Evolutionary conservation across 345 rosid genomes (phyloP).

Genomic region (Luvunga scandens): DNA sequence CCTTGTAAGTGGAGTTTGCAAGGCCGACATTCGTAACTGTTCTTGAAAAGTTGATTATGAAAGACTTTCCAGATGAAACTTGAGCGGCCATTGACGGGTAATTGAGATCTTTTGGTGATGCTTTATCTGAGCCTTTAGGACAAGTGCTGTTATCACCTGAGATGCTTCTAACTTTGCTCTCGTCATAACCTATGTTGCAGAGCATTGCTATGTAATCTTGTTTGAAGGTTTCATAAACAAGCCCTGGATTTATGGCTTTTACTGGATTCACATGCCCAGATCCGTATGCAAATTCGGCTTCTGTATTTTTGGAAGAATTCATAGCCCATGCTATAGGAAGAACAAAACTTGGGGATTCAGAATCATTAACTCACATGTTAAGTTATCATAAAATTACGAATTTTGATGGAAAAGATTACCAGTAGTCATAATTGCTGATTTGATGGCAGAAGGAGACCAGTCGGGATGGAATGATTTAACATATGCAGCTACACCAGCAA

Average conservation of each 20-base stretch:
- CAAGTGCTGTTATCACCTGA: slow-evolving; percentile 19
- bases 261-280: slow-evolving; percentile 23
- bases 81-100: slow-evolving; percentile 33
- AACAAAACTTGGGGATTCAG: background rate
- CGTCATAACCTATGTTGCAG: background rate
- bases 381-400: slow-evolving; percentile 7
- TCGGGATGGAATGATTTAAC: slow-evolving; percentile 26
- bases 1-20: slow-evolving; percentile 34
- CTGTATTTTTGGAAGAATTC: background rate
- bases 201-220: slow-evolving; percentile 24
- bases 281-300: background rate
- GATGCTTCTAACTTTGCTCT: slow-evolving; percentile 9
- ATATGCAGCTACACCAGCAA: slow-evolving; percentile 43
- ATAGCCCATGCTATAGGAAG: background rate
- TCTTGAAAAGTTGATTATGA: slow-evolving; percentile 25
- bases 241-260: slow-evolving; percentile 11
- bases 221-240: slow-evolving; percentile 20
- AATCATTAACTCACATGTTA: background rate
- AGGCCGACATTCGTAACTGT: slow-evolving; percentile 39
- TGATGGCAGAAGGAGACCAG: background rate
- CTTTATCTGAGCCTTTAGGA: slow-evolving; percentile 4
- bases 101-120: slow-evolving; percentile 27
- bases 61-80: background rate
- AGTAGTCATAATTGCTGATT: background rate
- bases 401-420: background rate